Evolutionary conservation across 2,329 filamentous ascomycete genomes (phyloP), one percentile per base, ranked within the genome.

Genomic region (Parastagonospora avenae): DNA sequence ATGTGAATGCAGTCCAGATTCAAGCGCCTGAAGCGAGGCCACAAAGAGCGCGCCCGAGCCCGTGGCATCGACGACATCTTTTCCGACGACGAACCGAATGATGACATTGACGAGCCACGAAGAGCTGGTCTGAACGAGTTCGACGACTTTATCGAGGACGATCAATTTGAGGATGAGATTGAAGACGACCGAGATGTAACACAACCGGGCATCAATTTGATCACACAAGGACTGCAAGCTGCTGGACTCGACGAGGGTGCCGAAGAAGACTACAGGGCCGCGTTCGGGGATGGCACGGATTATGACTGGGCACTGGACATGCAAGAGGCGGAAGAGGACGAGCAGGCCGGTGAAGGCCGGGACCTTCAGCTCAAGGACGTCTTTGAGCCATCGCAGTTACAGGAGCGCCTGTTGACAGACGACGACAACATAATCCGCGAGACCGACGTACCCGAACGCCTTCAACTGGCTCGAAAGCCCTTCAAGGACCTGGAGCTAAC

Each of bases 321-420:
- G 67, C 92, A 97, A 73, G 90, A 94, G 39, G 88, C 92, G 42
- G 89, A 92, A 59, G 82, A 86, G 50, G 90, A 95, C 59, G 87
- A 90, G 41, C 86, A 89, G 50, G 82, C 89, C 59, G 84, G 87
- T 52, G 89, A 91, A 55, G 90, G 95, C 60, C 90, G 92, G 65
- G 87, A 88, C 38, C 85, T 97, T 36, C 91, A 97, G 74, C 84
- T 99, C 56, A 97, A 97, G 77, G 93, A 99, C 71, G 93, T 99
- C 43, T 99, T 99, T 66, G 94, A 99, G 75, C 94, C 94, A 0
- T 96, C 92, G 2, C 92, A 99, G 72, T 83, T 99, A 33, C 87
- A 89, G 49, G 94, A 99, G 76, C 93, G 91, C 76, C 89, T 97
- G 73, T 84, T 99, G 63, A 99, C 94, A 8, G 94, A 97, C 50